Evolutionary conservation across 257 asterid species (phyloP), one percentile per base, ranked within the genome.

Genomic region (Ilex asprella): DNA sequence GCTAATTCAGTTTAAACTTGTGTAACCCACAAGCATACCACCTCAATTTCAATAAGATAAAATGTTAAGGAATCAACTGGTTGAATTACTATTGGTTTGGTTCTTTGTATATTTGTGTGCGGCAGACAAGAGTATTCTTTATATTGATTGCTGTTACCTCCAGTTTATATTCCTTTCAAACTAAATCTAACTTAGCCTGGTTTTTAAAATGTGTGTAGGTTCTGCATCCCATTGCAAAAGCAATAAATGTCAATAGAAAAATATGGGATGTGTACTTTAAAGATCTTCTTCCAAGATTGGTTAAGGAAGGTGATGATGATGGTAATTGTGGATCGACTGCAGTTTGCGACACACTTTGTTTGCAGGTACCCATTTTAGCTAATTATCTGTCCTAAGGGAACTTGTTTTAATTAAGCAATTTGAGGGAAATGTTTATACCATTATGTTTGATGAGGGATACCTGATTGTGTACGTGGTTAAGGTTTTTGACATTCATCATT

Each of bases 251-350:
- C 54, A 92, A 92, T 63, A 47, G 41, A 55, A 84, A 80, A 70
- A 72, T 93, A 64, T 93, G 96, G 99, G 83, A 76, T 30, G 73
- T 89, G 91, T 92, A 92, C 77, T 92, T 92, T 82, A 79, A 73
- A 55, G 73, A 82, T 65, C 78, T 93, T 68, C 89, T 93, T 57
- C 97, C 96, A 12, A 56, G 86, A 60, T 68, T 93, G 69, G 97
- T 79, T 62, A 93, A 79, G 75, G 74, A 73, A 63, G 99, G 97
- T 29, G 78, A 82, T 63, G 78, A 82, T 63, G 99, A 93, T 71
- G 94, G 95, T 46, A 93, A 93, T 68, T 82, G 76, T 44, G 99
- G 99, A 72, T 85, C 97, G 10, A 62, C 97, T n/a, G 97, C 96
- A 12, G 81, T 80, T 31, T 85, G 94, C 31, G 97, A 93, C 83